Conservation (phyloP, 495 filamentous ascomycete genomes). For the Pyronema domesticum region DNA sequence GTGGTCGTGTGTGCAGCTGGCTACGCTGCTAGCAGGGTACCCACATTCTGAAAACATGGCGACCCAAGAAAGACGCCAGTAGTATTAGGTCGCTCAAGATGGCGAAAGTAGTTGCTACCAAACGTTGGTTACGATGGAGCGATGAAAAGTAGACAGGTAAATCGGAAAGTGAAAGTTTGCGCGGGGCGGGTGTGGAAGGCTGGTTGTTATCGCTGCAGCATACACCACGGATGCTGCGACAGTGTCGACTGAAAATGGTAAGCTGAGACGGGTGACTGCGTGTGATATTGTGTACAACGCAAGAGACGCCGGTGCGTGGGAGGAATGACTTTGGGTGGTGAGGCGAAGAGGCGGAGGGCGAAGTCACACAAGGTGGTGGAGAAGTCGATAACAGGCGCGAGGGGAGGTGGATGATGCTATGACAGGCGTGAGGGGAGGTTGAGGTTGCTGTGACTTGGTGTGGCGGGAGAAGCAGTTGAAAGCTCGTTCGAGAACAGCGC, state of each 20-base stretch:
- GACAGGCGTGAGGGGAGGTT: no score
- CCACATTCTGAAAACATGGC: constrained; percentile 97
- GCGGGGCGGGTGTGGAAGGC: neutral
- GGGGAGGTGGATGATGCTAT: neutral
- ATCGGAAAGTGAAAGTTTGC: neutral
- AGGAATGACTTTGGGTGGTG: no score
- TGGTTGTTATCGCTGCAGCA: constrained; percentile 1
- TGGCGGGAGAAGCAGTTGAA: no score
- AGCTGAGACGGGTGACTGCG: neutral
- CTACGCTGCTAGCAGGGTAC: constrained; percentile 26
- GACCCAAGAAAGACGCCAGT: constrained; percentile 23
- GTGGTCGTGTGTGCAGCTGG: neutral
- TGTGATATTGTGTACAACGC: neutral
- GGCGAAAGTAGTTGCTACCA: neutral
- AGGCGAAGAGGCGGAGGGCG: neutral
- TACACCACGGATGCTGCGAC: neutral
- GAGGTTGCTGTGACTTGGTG: no score
- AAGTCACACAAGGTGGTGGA: neutral
- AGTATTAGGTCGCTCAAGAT: neutral
- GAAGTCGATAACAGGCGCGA: neutral
- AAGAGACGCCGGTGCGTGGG: no score
- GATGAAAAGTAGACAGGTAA: neutral
- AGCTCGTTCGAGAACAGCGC: no score
- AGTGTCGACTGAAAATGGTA: neutral
- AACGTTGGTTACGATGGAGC: neutral